These are phyloP conservation scores for Botrytis elliptica DNA, from an alignment of 2,329 filamentous ascomycete species.

Conservation along the genomic window DNA sequence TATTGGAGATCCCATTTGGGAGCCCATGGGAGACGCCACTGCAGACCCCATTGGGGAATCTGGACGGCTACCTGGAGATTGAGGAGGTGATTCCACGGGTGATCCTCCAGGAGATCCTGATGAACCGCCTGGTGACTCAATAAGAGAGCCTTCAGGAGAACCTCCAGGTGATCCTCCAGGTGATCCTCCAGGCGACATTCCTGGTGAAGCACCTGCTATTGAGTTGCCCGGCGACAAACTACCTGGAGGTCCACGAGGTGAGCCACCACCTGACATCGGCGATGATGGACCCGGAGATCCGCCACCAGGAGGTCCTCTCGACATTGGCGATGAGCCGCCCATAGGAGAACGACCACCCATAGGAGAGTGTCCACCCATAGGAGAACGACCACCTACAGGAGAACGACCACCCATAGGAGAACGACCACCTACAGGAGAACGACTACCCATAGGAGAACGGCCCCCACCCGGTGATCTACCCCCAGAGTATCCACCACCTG, in stretches of 20 bases:
- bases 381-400: too few species aligned
- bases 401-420: too few species aligned
- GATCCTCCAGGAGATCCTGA: background rate
- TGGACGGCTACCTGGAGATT: background rate
- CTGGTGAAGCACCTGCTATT: background rate
- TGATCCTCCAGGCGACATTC: background rate
- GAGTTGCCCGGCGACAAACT: background rate
- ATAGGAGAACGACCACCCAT: background rate
- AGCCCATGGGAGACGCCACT: background rate
- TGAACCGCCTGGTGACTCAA: background rate
- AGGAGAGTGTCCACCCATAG: too few species aligned
- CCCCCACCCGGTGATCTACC: too few species aligned
- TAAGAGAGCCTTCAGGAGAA: background rate
- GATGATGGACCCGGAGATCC: background rate
- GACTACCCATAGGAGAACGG: too few species aligned
- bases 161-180: background rate
- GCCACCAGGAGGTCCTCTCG: background rate
- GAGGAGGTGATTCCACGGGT: background rate
- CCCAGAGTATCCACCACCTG: too few species aligned
- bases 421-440: too few species aligned
- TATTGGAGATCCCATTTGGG: background rate
- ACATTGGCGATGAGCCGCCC: background rate
- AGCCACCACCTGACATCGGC: background rate
- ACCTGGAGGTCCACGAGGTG: background rate
- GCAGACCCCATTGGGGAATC: background rate